Percentiles rank a stretch among this genome's conserved stretches.
Evolutionary conservation across 2,329 filamentous ascomycete genomes (phyloP).

Genomic region (Phaeosphaeria sp.): DNA sequence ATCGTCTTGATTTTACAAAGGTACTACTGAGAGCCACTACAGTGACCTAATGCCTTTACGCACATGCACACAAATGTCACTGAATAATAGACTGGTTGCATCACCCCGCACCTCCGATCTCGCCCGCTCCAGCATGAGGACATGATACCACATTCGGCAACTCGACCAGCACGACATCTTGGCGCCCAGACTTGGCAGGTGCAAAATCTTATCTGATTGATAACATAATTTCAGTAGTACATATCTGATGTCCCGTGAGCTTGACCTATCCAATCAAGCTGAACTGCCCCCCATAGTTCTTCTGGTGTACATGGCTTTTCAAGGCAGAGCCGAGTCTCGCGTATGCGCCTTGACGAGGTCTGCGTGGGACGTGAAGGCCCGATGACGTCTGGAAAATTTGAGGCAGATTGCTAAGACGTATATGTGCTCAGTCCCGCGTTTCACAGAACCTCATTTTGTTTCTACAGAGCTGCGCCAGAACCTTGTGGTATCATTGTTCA

Average conservation of each 20-base stretch:
- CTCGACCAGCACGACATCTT: background rate
- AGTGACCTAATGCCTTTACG: too few relatives aligned
- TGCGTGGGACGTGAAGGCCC: background rate
- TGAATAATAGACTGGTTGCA: background rate
- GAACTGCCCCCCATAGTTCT: background rate
- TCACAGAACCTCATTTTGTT: background rate
- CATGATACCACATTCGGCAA: background rate
- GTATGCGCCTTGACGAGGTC: background rate
- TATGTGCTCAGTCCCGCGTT: background rate
- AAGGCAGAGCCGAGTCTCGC: background rate
- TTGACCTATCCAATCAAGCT: background rate
- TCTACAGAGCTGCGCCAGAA: background rate
- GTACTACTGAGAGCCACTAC: too few relatives aligned
- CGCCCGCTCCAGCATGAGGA: background rate
- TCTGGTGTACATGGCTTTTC: background rate
- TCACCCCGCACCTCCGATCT: background rate
- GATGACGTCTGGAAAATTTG: background rate
- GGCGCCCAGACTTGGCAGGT: conserved; percentile 12
- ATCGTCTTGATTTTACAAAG: too few relatives aligned
- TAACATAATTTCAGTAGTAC: conserved; percentile 28
- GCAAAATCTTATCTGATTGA: conserved; percentile 35
- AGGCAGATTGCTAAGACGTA: background rate
- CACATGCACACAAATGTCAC: background rate
- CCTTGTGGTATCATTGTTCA: background rate
- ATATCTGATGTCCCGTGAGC: background rate